A percentile compares a stretch with the other conserved stretches of the same genome.
Conservation (phyloP, 345 rosid genomes). For the Murraya paniculata region DNA sequence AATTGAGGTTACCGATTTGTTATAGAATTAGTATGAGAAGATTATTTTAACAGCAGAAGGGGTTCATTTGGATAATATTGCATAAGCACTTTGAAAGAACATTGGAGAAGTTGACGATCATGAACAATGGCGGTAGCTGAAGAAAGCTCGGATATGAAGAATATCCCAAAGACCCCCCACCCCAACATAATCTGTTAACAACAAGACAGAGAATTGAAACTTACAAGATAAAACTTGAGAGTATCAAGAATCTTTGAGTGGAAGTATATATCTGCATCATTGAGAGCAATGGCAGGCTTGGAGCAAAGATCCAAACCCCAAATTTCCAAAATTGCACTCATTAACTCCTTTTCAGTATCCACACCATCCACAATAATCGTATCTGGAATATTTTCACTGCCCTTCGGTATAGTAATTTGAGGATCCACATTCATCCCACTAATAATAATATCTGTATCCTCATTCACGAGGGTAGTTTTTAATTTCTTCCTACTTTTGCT, state of each 20-base stretch:
- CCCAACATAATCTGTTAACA: neutral
- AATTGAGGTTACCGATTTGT: neutral
- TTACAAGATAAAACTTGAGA: conserved; percentile 68
- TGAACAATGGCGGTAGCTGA: neutral
- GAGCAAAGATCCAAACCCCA: conserved; percentile 56
- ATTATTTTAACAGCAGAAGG: neutral
- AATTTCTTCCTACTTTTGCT: conserved; percentile 42
- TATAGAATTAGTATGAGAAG: neutral
- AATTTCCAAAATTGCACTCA: conserved; percentile 49
- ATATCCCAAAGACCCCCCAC: neutral
- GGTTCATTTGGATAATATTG: neutral
- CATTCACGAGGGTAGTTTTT: conserved; percentile 33
- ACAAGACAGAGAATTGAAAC: conserved; percentile 21
- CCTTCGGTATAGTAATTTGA: conserved; percentile 31
- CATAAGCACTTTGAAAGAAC: neutral
- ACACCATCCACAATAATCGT: conserved; percentile 30
- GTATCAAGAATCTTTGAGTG: conserved; percentile 74
- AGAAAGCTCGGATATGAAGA: neutral
- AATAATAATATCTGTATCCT: conserved; percentile 55
- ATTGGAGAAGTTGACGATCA: neutral
- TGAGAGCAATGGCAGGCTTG: conserved; percentile 27
- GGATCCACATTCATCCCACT: conserved; percentile 48
- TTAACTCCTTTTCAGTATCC: conserved; percentile 44
- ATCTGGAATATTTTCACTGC: conserved; percentile 27
- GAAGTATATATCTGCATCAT: conserved; percentile 62